Base-by-base conservation (phyloP, 2,329 filamentous ascomycete genomes). In the Ophiostoma sp. region DNA sequence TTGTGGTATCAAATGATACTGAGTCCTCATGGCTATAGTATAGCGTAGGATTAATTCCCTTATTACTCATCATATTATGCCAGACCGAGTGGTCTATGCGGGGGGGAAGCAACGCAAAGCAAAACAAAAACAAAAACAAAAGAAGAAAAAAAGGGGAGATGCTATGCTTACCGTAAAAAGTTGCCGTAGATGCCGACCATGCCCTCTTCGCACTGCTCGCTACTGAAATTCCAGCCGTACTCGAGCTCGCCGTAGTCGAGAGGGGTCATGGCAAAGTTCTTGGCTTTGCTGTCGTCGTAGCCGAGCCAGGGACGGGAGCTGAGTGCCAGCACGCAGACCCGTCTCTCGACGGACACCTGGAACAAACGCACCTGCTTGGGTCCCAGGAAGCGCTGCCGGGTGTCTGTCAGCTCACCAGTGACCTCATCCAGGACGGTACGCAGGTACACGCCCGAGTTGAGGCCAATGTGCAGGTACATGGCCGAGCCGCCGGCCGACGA, bases 281-380 rank as follows among this genome's bases (percentile, higher is more conserved):
- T 93, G 2, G 92, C 95, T 74, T 95, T 91, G 1, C 93, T 90
- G 78, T 98, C 94, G 0, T 94, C 92, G 80, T 98, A 98, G 59
- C 95, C 95, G 3, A 99, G 87, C 95, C 95, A 99, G n/a, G 96
- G 93, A 72, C 95, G 90, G 19, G 95, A 97, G 81, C 94, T 98
- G 72, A 98, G 87, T 2, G 93, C 95, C 70, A 99, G 87, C 17
- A 98, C 92, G 57, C 94, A 94, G 6, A 92, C 91, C 76, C 94
- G 92, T 22, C 91, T 91, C 78, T 96, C 91, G 9, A 98, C 93
- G 5, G 91, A 92, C n/a, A 98, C 94, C 77, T 93, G 91, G 81
- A 97, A 98, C 2, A 99, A 87, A 77, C 93, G 94, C 59, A 97
- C 95, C 36, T 93, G 90, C 78, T 96, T 96, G 0, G 95, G 92